Evolutionary conservation across 768 basidiomycete species (phyloP).

Genomic region (Leucogyrophana mollusca): DNA sequence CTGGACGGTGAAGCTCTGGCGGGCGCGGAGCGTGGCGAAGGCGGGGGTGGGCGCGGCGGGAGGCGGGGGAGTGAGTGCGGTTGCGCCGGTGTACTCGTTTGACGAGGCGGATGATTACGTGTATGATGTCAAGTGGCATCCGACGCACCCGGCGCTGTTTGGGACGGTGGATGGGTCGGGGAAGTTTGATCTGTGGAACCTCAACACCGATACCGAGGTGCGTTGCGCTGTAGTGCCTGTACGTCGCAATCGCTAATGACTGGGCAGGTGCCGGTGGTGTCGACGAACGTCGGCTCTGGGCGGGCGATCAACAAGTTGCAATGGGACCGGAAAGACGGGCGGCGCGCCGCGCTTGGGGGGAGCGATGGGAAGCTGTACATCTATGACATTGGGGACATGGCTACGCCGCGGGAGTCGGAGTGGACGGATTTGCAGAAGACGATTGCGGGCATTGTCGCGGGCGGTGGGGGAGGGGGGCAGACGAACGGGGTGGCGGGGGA

Average conservation of each 20-base stretch:
- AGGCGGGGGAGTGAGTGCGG: conserved; percentile 15
- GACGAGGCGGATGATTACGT: conserved; percentile 99
- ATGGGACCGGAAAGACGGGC: conserved; percentile 93
- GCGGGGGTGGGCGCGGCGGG: conserved; percentile 52
- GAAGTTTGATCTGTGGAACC: conserved; percentile 95
- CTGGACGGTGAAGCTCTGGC: conserved; percentile 99
- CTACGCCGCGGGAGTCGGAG: conserved; percentile 83
- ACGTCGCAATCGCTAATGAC: not conserved
- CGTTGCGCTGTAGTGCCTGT: conserved; percentile 23
- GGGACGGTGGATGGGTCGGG: conserved; percentile 94
- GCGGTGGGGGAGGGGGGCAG: conserved; percentile 31
- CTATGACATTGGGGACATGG: conserved; percentile 93
- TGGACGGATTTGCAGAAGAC: conserved; percentile 94
- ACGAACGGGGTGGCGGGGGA: conserved; percentile 32
- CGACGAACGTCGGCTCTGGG: conserved; percentile 74
- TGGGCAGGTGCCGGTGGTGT: conserved; percentile 84
- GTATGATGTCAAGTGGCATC: conserved; percentile 98
- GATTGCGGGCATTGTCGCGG: conserved; percentile 63
- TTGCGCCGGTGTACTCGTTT: conserved; percentile 88
- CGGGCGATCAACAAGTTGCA: conserved; percentile 92
- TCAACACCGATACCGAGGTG: conserved; percentile 97
- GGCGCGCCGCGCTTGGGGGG: conserved; percentile 85
- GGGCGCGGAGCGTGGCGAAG: conserved; percentile 75
- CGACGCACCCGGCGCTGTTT: conserved; percentile 90
- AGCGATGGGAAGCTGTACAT: conserved; percentile 92